Evolutionary conservation across 2,329 filamentous ascomycete genomes (phyloP).

Genomic region (Botrytis fragariae): DNA sequence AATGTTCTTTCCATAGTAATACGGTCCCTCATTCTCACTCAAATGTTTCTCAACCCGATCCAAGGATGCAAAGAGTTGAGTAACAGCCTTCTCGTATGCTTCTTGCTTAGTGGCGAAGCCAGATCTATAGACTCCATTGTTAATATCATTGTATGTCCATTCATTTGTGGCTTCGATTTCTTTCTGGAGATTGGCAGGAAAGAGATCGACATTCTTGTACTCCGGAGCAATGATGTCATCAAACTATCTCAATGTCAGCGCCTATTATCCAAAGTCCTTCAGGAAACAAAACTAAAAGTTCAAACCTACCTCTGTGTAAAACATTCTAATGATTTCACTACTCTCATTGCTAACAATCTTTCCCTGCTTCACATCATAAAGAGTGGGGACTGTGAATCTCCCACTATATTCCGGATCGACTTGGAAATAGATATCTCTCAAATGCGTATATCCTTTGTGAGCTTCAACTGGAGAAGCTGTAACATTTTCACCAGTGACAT

Average conservation of each 20-base stretch:
- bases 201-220: constrained; percentile 61
- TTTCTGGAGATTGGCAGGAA: constrained; percentile 60
- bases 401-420: constrained; percentile 64
- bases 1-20: constrained; percentile 69
- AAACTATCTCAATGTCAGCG: constrained; percentile 55
- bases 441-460: constrained; percentile 63
- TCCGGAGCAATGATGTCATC: constrained; percentile 64
- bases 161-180: constrained; percentile 73
- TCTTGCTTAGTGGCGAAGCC: constrained; percentile 83
- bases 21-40: constrained; percentile 52
- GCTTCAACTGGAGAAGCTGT: constrained; percentile 60
- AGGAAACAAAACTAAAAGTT: constrained; percentile 32
- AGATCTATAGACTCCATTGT: constrained; percentile 70
- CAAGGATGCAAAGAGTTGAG: constrained; percentile 69
- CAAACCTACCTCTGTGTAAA: constrained; percentile 68
- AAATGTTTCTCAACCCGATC: constrained; percentile 76
- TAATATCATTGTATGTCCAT: constrained; percentile 76
- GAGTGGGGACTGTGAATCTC: constrained; percentile 66
- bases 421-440: constrained; percentile 66
- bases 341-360: constrained; percentile 82
- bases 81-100: constrained; percentile 75
- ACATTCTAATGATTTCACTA: constrained; percentile 80
- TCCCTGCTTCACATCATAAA: constrained; percentile 63
- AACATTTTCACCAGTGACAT: constrained; percentile 59
- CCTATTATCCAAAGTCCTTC: neutral